Conservation (phyloP, 495 filamentous ascomycete species). For the Trichocladium uniseriatum region DNA sequence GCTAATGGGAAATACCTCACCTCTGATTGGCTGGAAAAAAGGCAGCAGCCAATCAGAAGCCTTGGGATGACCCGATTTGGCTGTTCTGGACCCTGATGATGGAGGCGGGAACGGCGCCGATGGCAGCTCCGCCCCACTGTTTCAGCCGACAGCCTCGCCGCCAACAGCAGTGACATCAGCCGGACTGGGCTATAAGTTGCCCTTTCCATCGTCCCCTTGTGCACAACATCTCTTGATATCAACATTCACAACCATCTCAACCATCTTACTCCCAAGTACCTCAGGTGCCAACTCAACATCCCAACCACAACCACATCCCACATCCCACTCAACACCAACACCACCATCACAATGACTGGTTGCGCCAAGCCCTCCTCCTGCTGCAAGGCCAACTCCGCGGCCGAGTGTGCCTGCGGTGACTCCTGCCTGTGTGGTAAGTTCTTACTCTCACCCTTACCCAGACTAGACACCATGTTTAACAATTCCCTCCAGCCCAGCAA, state of each 20-base stretch:
- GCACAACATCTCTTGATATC: not conserved
- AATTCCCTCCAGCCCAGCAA: slow-evolving; percentile 34
- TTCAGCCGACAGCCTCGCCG: slow-evolving; percentile 16
- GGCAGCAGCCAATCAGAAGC: slow-evolving; percentile 12
- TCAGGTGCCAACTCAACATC: not conserved
- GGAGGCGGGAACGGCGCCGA: not conserved
- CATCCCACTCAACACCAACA: not conserved
- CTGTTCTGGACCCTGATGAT: not conserved
- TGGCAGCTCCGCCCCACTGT: not conserved
- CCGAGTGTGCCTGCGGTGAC: slow-evolving; percentile 27
- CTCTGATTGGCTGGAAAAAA: slow-evolving; percentile 12
- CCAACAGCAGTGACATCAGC: slow-evolving; percentile 16
- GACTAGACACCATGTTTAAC: not conserved
- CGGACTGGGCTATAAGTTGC: slow-evolving; percentile 12
- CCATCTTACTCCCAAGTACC: not conserved
- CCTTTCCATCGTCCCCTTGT: not conserved
- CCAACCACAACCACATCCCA: not conserved
- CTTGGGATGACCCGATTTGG: slow-evolving; percentile 13
- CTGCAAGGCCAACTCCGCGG: slow-evolving; percentile 19
- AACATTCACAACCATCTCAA: not conserved
- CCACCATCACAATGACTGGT: slow-evolving; percentile 16
- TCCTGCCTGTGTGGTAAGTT: slow-evolving; percentile 34
- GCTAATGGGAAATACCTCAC: slow-evolving; percentile 22
- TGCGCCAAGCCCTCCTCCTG: slow-evolving; percentile 32
- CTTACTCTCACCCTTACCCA: not conserved